Evolutionary conservation across 2,329 filamentous ascomycete genomes (phyloP), one percentile per base, ranked within the genome.

Genomic region (Aspergillus sp.): DNA sequence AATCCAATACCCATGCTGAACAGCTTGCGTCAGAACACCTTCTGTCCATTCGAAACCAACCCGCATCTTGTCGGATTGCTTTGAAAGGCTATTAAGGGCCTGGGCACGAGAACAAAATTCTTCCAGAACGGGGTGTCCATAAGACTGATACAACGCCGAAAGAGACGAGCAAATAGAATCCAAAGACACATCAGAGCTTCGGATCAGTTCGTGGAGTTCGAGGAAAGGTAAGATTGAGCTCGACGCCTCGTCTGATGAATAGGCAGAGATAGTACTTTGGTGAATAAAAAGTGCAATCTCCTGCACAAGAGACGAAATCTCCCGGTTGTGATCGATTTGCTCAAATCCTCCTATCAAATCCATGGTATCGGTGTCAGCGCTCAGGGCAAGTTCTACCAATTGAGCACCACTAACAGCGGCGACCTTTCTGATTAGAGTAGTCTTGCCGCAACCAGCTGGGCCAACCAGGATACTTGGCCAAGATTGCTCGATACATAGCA

Each of bases 281-380:
- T 80, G 77, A 12, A 85, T 60, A 46, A 77, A 76, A 4, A 69
- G 59, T 8, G 72, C 69, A 8, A 86, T 61, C 42, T 78, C 71
- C 28, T 72, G 65, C 5, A 84, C 61, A 53, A 80, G 74, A n/a
- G 74, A 72, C 45, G 85, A 82, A 4, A 87, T 73, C 51, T 86
- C 80, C 46, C 91, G 79, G 44, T 85, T 76, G 26, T 87, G 82
- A 62, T 98, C 93, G 12, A 88, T 83, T 67, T 98, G 93, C 65
- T 98, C 93, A 61, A 95, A 98, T 0, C 93, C 93, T 59, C 93
- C 93, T 47, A 98, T 88, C 47, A 98, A 80, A 67, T 98, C 93
- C 82, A 95, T 95, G 1, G 91, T 90, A 65, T 98, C 93, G 40
- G 95, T 86, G 58, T 98, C 94, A 5, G 90, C 85, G 62, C 95